Percentiles rank a stretch among this genome's conserved stretches.
These are phyloP conservation scores for Millerozyma miso DNA, from an alignment of 805 yeast species.

Conservation along the genomic window DNA sequence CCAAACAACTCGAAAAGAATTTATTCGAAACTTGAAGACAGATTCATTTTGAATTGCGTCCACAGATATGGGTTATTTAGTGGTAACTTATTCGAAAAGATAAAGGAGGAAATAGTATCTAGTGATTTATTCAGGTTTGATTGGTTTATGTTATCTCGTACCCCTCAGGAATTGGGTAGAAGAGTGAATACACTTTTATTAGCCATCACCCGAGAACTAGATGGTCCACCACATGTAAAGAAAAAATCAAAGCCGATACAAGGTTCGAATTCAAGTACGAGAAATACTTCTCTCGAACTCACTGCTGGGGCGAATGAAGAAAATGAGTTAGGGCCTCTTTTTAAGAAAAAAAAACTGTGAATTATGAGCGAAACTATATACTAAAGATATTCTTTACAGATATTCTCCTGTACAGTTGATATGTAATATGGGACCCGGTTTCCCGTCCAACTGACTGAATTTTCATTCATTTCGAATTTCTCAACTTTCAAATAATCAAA, in stretches of 20 bases:
- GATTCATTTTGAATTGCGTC: slow-evolving; percentile 58
- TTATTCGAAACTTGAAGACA: slow-evolving; percentile 66
- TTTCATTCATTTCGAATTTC: slow-evolving; percentile 54
- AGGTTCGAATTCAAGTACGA: slow-evolving; percentile 22
- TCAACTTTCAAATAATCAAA: slow-evolving; percentile 63
- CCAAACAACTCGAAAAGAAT: slow-evolving; percentile 79
- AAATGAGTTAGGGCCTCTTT: not conserved
- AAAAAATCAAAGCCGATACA: slow-evolving; percentile 24
- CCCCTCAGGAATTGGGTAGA: slow-evolving; percentile 67
- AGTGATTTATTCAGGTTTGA: slow-evolving; percentile 66
- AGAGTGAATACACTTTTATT: slow-evolving; percentile 63
- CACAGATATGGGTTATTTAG: slow-evolving; percentile 62
- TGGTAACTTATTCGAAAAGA: slow-evolving; percentile 56
- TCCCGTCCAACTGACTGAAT: slow-evolving; percentile 87
- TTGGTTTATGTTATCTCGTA: slow-evolving; percentile 69
- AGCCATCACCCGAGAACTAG: slow-evolving; percentile 67
- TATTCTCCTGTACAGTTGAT: slow-evolving; percentile 53
- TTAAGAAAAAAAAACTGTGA: not conserved
- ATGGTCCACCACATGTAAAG: slow-evolving; percentile 53
- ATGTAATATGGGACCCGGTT: slow-evolving; percentile 78
- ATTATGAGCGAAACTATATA: not conserved
- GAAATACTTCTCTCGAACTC: slow-evolving; percentile 37
- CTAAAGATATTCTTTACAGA: slow-evolving; percentile 31
- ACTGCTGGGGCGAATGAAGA: not conserved
- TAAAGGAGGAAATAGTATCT: slow-evolving; percentile 58